Conservation (phyloP, 2,329 filamentous ascomycete species). For the Colletotrichum nymphaeae region DNA sequence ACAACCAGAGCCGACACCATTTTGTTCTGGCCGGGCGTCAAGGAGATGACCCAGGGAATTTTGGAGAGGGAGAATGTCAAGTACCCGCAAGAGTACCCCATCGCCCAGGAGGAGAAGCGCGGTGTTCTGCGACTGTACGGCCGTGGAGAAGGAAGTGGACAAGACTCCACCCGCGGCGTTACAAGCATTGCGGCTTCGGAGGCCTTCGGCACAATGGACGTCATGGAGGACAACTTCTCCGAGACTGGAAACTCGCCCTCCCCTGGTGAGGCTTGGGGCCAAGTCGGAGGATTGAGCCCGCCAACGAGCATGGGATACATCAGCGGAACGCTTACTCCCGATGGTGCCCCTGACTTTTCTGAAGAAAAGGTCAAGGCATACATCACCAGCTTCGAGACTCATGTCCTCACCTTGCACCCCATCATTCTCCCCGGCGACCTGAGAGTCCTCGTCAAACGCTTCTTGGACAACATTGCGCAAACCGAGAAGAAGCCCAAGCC, state of each 20-base stretch:
- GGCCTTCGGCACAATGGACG: constrained; percentile 53
- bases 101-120: constrained; percentile 78
- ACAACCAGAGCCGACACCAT: constrained; percentile 90
- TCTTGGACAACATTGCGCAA: constrained; percentile 60
- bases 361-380: constrained; percentile 62
- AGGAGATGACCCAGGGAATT: constrained; percentile 67
- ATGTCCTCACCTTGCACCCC: constrained; percentile 75
- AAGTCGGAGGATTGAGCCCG: constrained; percentile 63
- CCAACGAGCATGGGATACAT: constrained; percentile 48
- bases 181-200: constrained; percentile 32
- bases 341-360: constrained; percentile 67
- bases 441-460: constrained; percentile 63
- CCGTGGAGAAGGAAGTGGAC: constrained; percentile 78
- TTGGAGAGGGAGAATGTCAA: constrained; percentile 62
- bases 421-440: constrained; percentile 67
- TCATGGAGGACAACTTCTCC: constrained; percentile 56
- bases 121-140: constrained; percentile 82
- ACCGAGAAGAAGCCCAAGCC: constrained; percentile 21
- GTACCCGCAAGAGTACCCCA: constrained; percentile 77
- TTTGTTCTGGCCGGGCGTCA: constrained; percentile 77
- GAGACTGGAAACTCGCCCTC: constrained; percentile 66
- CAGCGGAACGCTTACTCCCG: constrained; percentile 51
- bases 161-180: constrained; percentile 48
- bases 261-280: constrained; percentile 69
- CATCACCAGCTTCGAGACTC: constrained; percentile 67